Evolutionary conservation across 208 protist species (phyloP).

Genomic region (Leishmania braziliensis): DNA sequence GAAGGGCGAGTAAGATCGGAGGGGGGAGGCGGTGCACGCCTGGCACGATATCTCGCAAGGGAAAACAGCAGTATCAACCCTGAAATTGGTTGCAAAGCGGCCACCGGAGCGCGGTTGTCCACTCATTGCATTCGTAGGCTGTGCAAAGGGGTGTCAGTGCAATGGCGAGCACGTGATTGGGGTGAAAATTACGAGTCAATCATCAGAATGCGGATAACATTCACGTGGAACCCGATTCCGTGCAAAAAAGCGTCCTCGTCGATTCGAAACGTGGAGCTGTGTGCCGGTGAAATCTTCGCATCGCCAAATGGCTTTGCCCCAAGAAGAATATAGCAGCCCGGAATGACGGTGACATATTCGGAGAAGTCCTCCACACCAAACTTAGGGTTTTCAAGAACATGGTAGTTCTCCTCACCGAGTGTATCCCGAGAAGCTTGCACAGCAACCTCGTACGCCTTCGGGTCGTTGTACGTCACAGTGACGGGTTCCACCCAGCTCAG

Average conservation of each 20-base stretch:
- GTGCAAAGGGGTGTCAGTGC: neutral
- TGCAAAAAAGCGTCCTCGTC: slow-evolving; percentile 50
- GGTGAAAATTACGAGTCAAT: slow-evolving; percentile 2
- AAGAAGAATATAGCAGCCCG: slow-evolving; percentile 6
- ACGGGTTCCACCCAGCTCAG: slow-evolving; percentile 81
- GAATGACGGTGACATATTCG: slow-evolving; percentile 38
- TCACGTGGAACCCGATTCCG: slow-evolving; percentile 57
- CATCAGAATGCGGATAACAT: slow-evolving; percentile 30
- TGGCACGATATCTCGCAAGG: neutral
- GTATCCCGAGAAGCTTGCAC: slow-evolving; percentile 21
- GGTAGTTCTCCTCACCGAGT: slow-evolving; percentile 40
- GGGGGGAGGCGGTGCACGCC: neutral
- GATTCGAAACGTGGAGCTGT: slow-evolving; percentile 55
- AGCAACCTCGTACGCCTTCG: slow-evolving; percentile 59
- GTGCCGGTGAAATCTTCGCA: neutral
- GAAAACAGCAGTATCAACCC: too few relatives aligned
- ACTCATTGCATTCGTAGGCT: neutral
- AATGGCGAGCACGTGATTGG: neutral
- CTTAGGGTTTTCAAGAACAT: slow-evolving; percentile 40
- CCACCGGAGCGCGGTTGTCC: neutral
- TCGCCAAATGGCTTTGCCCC: slow-evolving; percentile 2
- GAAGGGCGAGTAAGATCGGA: neutral
- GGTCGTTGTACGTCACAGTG: slow-evolving; percentile 80
- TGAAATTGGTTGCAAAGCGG: neutral
- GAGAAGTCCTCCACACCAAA: slow-evolving; percentile 46